Base-by-base conservation (phyloP, 1,139 yeast species). In the Yamadazyma epiphylla region DNA sequence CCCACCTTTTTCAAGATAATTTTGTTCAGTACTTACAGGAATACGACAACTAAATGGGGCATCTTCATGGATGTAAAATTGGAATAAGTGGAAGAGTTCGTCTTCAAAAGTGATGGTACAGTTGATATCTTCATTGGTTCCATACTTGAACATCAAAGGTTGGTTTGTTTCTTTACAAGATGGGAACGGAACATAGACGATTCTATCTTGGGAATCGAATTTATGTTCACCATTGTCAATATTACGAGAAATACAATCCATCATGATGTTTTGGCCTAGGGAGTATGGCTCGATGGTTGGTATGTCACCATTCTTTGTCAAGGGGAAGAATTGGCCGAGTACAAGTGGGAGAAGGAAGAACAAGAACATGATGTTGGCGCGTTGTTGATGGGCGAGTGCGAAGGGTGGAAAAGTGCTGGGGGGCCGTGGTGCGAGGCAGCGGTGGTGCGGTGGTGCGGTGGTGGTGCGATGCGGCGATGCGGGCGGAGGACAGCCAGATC, bases 161-260 rank as follows among this genome's bases (percentile, higher is more conserved):
- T 66, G 58, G 4, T 74, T 75, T 0, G 87, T 77, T 48, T 83
- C 91, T 36, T 64, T 61, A 55, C 94, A 83, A 8, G 46, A 57
- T 1, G 87, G 83, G 43, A 82, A 80, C 3, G 74, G 64, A 1
- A 57, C 66, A 43, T 78, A 80, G 10, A 80, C 51, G 35, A 83
- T 77, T 36, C 74, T 61, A n/a, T 71, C 70, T 27, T 74, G 62
- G 5, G 64, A 66, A 46, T 81, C 87, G 41, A 80, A 77, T 41
- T 72, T 69, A 56, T 83, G 91, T 51, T 83, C 91, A 32, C 94
- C 94, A 39, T 68, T 75, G 43, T 80, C 86, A 35, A 82, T 82
- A 39, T 80, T 74, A 46, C 94, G 63, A 29, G 73, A 58, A 37
- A 78, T 81, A 52, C 91, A 83, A 41, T 73, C 76, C 32, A 83